phyloP scores from a whole-genome alignment of 2,329 filamentous ascomycete genomes.

The Sporothrix inflata region DNA sequence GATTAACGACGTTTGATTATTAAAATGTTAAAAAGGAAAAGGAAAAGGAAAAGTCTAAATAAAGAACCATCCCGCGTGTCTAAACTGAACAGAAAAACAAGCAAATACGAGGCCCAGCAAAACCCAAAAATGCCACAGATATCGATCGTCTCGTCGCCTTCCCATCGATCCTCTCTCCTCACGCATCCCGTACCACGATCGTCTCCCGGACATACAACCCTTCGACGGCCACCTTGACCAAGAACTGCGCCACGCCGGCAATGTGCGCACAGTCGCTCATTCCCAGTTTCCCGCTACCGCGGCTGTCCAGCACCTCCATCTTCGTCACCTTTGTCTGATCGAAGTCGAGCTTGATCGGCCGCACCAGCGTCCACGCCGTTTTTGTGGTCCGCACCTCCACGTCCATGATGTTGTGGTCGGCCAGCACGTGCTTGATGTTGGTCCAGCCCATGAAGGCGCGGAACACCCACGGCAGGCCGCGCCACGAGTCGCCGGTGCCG shows the following conservation, averaged over 20 bases:
- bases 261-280: slow-evolving; percentile 40
- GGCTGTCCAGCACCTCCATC: slow-evolving; percentile 39
- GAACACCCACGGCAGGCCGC: slow-evolving; percentile 41
- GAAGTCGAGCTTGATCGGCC: slow-evolving; percentile 41
- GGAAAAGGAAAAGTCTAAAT: not conserved
- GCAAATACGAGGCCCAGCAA: not conserved
- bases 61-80: not conserved
- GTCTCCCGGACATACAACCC: slow-evolving; percentile 30
- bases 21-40: not conserved
- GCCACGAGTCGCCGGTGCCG: slow-evolving; percentile 46
- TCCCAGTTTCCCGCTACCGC: slow-evolving; percentile 39
- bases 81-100: not conserved
- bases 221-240: slow-evolving; percentile 42
- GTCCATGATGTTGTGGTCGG: slow-evolving; percentile 44
- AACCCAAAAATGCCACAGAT: not conserved
- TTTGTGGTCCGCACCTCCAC: slow-evolving; percentile 42
- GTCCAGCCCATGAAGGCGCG: slow-evolving; percentile 46
- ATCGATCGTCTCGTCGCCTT: not conserved
- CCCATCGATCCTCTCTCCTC: not conserved
- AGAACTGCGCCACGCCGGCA: slow-evolving; percentile 40
- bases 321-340: slow-evolving; percentile 36
- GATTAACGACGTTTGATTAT: not conserved
- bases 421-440: slow-evolving; percentile 46
- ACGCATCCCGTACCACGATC: not conserved
- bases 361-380: slow-evolving; percentile 46